A percentile compares a stretch with the other conserved stretches of the same genome.
Conservation (phyloP, 305 asterid species). For the Fraxinus velutina region DNA sequence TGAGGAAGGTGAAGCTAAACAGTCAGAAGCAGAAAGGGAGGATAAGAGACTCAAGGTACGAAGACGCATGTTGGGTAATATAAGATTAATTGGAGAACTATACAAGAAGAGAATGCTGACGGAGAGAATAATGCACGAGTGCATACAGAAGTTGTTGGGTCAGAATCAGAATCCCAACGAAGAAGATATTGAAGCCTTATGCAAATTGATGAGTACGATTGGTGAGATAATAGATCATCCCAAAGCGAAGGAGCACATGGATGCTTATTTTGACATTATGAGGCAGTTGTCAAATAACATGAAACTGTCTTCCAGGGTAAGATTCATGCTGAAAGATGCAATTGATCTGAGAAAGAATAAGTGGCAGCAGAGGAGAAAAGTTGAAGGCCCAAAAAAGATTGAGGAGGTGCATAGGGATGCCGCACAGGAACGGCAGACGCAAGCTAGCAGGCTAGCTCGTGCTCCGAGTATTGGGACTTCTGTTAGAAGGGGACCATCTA, state of each 20-base stretch:
- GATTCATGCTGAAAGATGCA: constrained; percentile 49
- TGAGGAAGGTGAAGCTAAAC: constrained; percentile 42
- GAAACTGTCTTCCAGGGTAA: constrained; percentile 46
- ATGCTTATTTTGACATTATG: constrained; percentile 42
- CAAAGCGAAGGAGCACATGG: constrained; percentile 46
- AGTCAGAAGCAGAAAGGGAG: constrained; percentile 45
- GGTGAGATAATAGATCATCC: constrained; percentile 52
- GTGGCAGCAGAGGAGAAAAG: constrained; percentile 57
- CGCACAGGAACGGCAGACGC: constrained; percentile 53
- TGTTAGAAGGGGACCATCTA: constrained; percentile 39
- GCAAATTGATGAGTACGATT: constrained; percentile 53
- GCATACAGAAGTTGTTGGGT: constrained; percentile 44
- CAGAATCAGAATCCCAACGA: constrained; percentile 40
- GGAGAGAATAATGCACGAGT: constrained; percentile 51
- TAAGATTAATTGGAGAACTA: constrained; percentile 48
- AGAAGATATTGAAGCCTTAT: constrained; percentile 48
- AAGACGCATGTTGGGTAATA: constrained; percentile 49
- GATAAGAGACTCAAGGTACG: constrained; percentile 44
- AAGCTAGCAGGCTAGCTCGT: constrained; percentile 44
- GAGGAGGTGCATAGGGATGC: constrained; percentile 58
- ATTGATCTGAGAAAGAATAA: constrained; percentile 52
- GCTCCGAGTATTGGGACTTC: constrained; percentile 38
- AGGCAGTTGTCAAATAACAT: constrained; percentile 35
- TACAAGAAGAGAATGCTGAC: constrained; percentile 55
- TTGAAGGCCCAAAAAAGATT: constrained; percentile 55